Evolutionary conservation across 1,284 basidiomycete genomes (phyloP).

Genomic region (Sanghuangporus weigelae): DNA sequence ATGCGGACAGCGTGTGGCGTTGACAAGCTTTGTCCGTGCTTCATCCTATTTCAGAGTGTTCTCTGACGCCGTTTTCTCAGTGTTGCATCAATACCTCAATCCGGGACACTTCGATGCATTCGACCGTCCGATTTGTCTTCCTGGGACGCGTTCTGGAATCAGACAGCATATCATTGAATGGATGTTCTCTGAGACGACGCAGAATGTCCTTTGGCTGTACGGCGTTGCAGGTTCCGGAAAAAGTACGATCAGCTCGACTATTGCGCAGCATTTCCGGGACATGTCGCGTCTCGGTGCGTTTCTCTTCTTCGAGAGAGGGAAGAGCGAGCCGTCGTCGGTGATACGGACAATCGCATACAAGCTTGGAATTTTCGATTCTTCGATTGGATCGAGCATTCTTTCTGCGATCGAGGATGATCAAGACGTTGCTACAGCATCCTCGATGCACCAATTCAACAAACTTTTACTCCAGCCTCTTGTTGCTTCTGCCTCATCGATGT

Average conservation of each 20-base stretch:
- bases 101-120: not conserved
- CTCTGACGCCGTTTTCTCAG: not conserved
- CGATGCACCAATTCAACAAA: not conserved
- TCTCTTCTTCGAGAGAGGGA: not conserved
- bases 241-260: not conserved
- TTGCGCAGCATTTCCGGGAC: not conserved
- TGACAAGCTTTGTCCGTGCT: not conserved
- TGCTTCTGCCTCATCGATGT: not conserved
- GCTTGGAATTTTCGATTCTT: not conserved
- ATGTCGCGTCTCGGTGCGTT: not conserved
- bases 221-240: not conserved
- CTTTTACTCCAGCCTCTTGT: not conserved
- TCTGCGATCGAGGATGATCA: not conserved
- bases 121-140: not conserved
- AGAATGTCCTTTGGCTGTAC: conserved; percentile 3
- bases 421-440: not conserved
- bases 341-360: not conserved
- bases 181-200: not conserved
- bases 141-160: not conserved
- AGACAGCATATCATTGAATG: not conserved
- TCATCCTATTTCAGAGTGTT: not conserved
- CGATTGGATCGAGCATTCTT: not conserved
- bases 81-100: not conserved
- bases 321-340: not conserved
- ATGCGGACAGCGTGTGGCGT: not conserved